Conservation (phyloP, 345 rosid genomes). For the Geranium brycei region DNA sequence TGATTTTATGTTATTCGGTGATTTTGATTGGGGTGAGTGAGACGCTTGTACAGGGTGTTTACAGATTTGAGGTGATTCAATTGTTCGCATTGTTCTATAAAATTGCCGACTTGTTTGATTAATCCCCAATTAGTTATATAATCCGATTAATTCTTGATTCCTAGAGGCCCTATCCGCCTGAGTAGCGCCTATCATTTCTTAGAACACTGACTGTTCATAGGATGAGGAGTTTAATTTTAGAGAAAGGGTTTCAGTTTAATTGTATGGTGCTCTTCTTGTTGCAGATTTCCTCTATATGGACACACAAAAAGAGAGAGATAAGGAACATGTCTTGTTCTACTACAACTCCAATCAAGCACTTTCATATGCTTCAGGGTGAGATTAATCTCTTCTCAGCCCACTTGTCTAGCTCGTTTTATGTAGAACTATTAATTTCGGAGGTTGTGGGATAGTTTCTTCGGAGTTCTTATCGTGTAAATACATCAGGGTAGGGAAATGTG, state of each 20-base stretch:
- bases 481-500: too few species aligned
- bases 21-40: too few species aligned
- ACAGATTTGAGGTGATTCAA: neutral
- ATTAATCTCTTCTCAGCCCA: neutral
- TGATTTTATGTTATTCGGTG: neutral
- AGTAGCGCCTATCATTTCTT: too few species aligned
- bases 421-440: neutral
- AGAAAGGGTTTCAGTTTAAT: neutral
- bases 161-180: too few species aligned
- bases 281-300: conserved; percentile 76
- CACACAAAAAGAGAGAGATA: conserved; percentile 53
- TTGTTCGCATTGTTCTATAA: neutral
- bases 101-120: too few species aligned
- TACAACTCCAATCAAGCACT: conserved; percentile 28
- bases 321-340: conserved; percentile 63
- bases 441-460: neutral
- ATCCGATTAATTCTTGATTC: too few species aligned
- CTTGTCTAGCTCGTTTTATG: neutral
- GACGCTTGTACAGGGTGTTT: neutral
- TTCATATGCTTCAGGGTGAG: conserved; percentile 32
- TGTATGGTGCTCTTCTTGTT: conserved; percentile 11
- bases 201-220: neutral
- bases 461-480: neutral
- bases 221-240: neutral
- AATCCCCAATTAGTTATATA: too few species aligned